Evolutionary conservation across 2,329 filamentous ascomycete genomes (phyloP).

Genomic region (Seiridium cupressi): DNA sequence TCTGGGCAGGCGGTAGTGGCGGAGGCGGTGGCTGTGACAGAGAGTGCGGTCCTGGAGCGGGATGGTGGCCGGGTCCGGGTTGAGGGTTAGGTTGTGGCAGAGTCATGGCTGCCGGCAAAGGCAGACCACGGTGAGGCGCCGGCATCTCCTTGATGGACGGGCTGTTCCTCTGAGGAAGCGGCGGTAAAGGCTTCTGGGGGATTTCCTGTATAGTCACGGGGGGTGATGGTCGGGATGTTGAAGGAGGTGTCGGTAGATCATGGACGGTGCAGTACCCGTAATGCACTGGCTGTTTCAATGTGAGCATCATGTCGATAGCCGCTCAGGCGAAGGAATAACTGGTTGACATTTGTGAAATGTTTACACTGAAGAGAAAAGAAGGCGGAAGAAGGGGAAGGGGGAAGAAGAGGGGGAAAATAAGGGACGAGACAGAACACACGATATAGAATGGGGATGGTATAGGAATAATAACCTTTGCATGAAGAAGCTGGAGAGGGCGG

Average conservation of each 20-base stretch:
- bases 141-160: slow-evolving; percentile 60
- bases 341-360: slow-evolving; percentile 11
- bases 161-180: slow-evolving; percentile 42
- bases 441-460: slow-evolving; percentile 14
- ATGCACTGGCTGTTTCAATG: slow-evolving; percentile 56
- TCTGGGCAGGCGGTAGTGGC: slow-evolving; percentile 29
- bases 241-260: slow-evolving; percentile 60
- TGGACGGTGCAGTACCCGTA: slow-evolving; percentile 61
- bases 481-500: slow-evolving; percentile 35
- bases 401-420: slow-evolving; percentile 17
- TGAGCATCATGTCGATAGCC: slow-evolving; percentile 52
- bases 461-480: slow-evolving; percentile 37
- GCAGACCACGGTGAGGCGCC: slow-evolving; percentile 66
- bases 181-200: slow-evolving; percentile 37
- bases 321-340: slow-evolving; percentile 18
- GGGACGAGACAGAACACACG: neutral
- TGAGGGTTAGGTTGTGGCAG: slow-evolving; percentile 42
- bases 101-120: slow-evolving; percentile 65
- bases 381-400: slow-evolving; percentile 18
- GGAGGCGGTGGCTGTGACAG: slow-evolving; percentile 26
- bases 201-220: slow-evolving; percentile 49
- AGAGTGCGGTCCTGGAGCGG: slow-evolving; percentile 23
- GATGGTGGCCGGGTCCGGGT: slow-evolving; percentile 26
- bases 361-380: slow-evolving; percentile 17
- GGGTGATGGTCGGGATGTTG: slow-evolving; percentile 53